Conservation (phyloP, 352 stramenopile genomes). For the Pythium dissotocum region DNA sequence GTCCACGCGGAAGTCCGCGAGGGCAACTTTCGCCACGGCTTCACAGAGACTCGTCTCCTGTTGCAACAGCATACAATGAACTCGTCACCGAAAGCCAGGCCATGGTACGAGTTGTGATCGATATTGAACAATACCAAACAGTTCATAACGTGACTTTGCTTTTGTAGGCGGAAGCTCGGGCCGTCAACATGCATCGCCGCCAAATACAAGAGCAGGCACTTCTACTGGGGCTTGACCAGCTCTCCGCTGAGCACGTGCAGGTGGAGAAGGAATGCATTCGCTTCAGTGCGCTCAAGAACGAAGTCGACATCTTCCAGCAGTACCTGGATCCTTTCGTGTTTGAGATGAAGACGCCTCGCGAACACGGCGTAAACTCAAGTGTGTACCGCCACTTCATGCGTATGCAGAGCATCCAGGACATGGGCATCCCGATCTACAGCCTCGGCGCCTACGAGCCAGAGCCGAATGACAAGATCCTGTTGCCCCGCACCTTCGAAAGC, state of each 20-base stretch:
- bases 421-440: constrained; percentile 80
- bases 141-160: not conserved
- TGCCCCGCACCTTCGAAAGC: constrained; percentile 40
- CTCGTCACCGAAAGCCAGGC: constrained; percentile 46
- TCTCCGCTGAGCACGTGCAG: constrained; percentile 52
- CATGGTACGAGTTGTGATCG: constrained; percentile 34
- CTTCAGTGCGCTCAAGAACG: constrained; percentile 72
- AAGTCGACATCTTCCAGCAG: constrained; percentile 82
- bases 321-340: constrained; percentile 69
- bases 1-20: constrained; percentile 7
- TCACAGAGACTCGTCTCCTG: constrained; percentile 32
- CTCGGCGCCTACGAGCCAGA: constrained; percentile 50
- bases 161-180: constrained; percentile 11
- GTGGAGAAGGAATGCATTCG: constrained; percentile 59
- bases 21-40: not conserved
- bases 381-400: constrained; percentile 73
- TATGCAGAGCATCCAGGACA: constrained; percentile 65
- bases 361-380: constrained; percentile 62
- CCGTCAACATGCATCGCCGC: constrained; percentile 30
- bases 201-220: constrained; percentile 45
- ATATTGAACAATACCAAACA: not conserved
- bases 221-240: constrained; percentile 54
- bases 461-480: constrained; percentile 52
- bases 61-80: constrained; percentile 52
- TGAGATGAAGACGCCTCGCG: constrained; percentile 47